Evolutionary conservation across 148 eudicot genomes (phyloP).

Genomic region (Chenopodium berlandieri): DNA sequence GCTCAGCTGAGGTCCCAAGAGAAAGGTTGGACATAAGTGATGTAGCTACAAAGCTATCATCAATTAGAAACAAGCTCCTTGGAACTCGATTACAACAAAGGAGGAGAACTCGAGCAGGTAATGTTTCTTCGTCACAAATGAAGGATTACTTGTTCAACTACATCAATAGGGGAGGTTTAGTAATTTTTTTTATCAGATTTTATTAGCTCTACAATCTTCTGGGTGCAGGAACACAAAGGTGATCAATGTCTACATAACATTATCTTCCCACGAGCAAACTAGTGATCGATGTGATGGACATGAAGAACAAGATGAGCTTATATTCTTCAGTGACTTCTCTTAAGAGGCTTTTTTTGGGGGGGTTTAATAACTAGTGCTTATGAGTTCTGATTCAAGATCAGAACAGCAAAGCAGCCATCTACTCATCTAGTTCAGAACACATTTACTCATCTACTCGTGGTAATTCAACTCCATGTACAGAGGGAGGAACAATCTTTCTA

Average conservation of each 20-base stretch:
- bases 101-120: neutral
- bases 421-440: neutral
- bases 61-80: conserved; percentile 11
- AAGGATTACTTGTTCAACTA: too few relatives aligned
- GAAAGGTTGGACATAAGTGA: conserved; percentile 11
- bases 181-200: too few relatives aligned
- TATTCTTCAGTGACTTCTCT: neutral
- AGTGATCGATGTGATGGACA: neutral
- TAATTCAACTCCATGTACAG: neutral
- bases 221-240: neutral
- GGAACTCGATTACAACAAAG: neutral
- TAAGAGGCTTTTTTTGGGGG: neutral
- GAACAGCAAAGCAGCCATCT: neutral
- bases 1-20: conserved; percentile 15
- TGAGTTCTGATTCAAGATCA: neutral
- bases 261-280: neutral
- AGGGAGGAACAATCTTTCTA: neutral
- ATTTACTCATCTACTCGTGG: neutral
- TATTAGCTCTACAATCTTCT: neutral
- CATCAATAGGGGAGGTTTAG: too few relatives aligned
- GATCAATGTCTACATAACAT: neutral
- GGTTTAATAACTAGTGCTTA: neutral
- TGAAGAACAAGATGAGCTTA: neutral
- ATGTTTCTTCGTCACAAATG: neutral
- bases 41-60: conserved; percentile 11